Conservation (phyloP, 345 rosid genomes). For the Eucalyptus polyanthemos region DNA sequence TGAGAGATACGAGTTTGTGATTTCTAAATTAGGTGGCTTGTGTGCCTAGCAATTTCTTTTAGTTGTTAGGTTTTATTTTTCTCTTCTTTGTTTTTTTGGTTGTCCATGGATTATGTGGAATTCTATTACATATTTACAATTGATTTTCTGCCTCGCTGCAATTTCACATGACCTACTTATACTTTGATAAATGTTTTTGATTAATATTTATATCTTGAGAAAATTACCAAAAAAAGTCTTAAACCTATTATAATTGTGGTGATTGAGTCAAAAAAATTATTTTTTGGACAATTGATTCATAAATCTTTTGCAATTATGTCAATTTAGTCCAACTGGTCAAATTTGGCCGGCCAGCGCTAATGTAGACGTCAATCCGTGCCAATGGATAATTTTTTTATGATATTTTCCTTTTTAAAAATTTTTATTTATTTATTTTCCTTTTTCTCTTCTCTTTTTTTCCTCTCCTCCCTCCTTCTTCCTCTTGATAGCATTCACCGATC, state of each 20-base stretch:
- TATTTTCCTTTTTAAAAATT: too few relatives aligned
- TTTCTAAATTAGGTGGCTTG: background rate
- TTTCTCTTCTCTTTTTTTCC: too few relatives aligned
- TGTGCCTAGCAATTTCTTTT: background rate
- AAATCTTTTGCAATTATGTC: too few relatives aligned
- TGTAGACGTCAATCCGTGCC: accelerated
- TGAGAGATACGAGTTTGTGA: background rate
- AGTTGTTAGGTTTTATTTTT: background rate
- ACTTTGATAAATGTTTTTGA: background rate
- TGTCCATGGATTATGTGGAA: background rate
- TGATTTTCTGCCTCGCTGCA: background rate
- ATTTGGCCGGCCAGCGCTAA: accelerated
- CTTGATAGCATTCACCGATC: too few relatives aligned
- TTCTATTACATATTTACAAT: background rate
- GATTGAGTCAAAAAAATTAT: too few relatives aligned
- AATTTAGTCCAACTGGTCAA: too few relatives aligned
- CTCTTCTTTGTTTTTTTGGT: background rate
- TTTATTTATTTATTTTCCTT: too few relatives aligned
- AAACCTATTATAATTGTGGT: too few relatives aligned
- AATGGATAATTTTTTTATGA: too few relatives aligned
- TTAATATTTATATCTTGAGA: accelerated
- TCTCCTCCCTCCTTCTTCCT: too few relatives aligned
- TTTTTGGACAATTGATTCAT: background rate
- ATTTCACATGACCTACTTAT: background rate
- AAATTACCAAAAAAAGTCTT: too few relatives aligned